Evolutionary conservation across 129 eudicot genomes (phyloP), one percentile per base, ranked within the genome.

Genomic region (Arctium minus): DNA sequence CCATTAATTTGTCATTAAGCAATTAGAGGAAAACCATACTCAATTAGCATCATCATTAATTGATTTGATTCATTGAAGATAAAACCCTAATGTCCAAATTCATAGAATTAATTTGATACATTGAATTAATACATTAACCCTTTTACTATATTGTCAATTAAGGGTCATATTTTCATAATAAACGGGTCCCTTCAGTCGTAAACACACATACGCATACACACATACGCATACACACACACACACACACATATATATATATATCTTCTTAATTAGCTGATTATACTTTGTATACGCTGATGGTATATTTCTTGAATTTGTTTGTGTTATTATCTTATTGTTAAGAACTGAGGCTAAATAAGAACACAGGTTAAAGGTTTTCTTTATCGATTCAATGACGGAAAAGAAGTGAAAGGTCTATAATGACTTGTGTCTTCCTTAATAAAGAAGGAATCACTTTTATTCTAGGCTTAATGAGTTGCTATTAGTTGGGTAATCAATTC

Each of bases 1-100:
- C 70, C 70, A 35, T 27, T 84, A 44, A 74, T 35, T 64, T 79
- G 70, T 79, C 83, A 79, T 73, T 62, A 18, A 29, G 38, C 79
- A 60, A 78, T 72, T 79, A 64, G 48, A 40, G 67, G 83, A 65
- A 84, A 84, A 79, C 70, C 40, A 9, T 73, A 79, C 80, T 74
- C 31, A 79, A 78, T 62, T 64, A 62, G 62, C 56, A 67, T 70
- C 60, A 79, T 62, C 80, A 73, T 42, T 70, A 18, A 75, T 72
- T 79, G 7, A 75, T 8, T 67, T 67, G 35, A 79, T 79, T 84
- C 83, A 42, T 73, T 73, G 83, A 73, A 83, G 72, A 56, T 70
- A 53, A 29, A 83, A 77, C 46, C 32, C 42, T 71, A 50, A 64
- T 84, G 75, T 84, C 83, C 83, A 31, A 46, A 73, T 84, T 80